These are phyloP conservation scores for Paxillus rubicundulus DNA, from an alignment of 768 basidiomycete genomes.

Conservation along the genomic window DNA sequence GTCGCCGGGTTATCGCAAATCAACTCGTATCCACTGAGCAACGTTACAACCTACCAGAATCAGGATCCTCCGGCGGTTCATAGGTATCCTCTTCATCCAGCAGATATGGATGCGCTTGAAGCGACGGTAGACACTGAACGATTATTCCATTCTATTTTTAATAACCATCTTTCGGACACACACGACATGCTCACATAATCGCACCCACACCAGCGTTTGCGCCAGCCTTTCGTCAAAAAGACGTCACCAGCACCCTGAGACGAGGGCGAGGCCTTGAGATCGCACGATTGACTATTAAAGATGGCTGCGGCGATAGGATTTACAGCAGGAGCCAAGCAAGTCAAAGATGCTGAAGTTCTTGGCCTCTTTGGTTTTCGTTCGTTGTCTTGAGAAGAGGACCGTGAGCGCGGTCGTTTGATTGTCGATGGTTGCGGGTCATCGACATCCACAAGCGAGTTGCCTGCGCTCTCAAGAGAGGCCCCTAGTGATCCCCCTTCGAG, in stretches of 20 bases:
- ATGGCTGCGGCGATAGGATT: constrained; percentile 48
- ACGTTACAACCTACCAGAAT: constrained; percentile 52
- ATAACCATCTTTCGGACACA: not conserved
- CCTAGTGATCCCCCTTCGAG: constrained; percentile 34
- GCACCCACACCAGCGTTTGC: constrained; percentile 80
- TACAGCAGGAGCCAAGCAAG: constrained; percentile 57
- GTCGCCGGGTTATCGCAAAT: not conserved
- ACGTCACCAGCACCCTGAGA: constrained; percentile 64
- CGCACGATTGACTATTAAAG: constrained; percentile 25
- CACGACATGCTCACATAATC: constrained; percentile 41
- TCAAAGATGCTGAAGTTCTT: constrained; percentile 36
- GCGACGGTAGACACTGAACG: constrained; percentile 56
- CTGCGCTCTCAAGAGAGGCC: not conserved
- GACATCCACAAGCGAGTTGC: constrained; percentile 23
- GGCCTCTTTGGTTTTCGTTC: constrained; percentile 42
- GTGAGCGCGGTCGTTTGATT: constrained; percentile 46
- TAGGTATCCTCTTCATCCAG: constrained; percentile 81
- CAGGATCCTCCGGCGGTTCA: constrained; percentile 83
- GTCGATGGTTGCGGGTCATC: constrained; percentile 18
- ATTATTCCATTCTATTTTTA: constrained; percentile 1
- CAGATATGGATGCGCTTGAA: constrained; percentile 57
- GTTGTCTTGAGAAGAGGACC: constrained; percentile 23
- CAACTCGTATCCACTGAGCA: not conserved
- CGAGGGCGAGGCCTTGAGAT: constrained; percentile 17
- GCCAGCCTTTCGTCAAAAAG: constrained; percentile 72